Percentiles rank a stretch among this genome's conserved stretches.
phyloP scores from a whole-genome alignment of 2,329 filamentous ascomycete genomes.

The Onygena corvina region DNA sequence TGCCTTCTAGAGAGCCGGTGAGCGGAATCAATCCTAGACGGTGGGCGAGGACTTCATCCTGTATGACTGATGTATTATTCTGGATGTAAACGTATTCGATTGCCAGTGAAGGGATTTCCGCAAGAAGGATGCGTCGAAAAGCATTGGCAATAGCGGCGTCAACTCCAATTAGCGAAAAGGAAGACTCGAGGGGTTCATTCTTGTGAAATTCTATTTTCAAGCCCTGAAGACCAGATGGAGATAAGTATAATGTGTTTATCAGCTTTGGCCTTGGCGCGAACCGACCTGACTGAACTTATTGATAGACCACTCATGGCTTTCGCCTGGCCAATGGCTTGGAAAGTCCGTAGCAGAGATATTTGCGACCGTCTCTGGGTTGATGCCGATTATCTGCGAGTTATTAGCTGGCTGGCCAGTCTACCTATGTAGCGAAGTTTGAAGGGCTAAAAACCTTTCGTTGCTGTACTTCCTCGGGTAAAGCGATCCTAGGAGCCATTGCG shows the following conservation, averaged over 20 bases:
- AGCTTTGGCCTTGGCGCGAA: slow-evolving; percentile 4
- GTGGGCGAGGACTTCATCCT: slow-evolving; percentile 90
- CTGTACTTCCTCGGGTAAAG: slow-evolving; percentile 34
- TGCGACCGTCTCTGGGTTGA: slow-evolving; percentile 82
- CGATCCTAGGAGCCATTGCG: slow-evolving; percentile 33
- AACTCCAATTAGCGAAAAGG: slow-evolving; percentile 83
- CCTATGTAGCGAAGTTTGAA: not conserved
- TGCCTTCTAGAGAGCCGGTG: slow-evolving; percentile 61
- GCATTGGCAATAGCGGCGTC: slow-evolving; percentile 93
- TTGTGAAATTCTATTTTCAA: slow-evolving; percentile 73
- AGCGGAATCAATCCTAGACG: slow-evolving; percentile 84
- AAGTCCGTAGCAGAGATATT: slow-evolving; percentile 85
- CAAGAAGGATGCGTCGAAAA: slow-evolving; percentile 88
- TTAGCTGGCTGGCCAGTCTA: slow-evolving; percentile 12
- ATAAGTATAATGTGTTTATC: slow-evolving; percentile 8
- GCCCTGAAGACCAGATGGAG: slow-evolving; percentile 31
- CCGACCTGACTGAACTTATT: slow-evolving; percentile 54
- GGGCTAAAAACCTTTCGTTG: slow-evolving; percentile 32
- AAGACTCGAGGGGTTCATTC: slow-evolving; percentile 62
- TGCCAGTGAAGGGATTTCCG: slow-evolving; percentile 86
- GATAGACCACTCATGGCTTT: slow-evolving; percentile 70
- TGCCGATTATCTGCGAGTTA: slow-evolving; percentile 56
- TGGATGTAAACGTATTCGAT: slow-evolving; percentile 88
- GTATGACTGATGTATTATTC: slow-evolving; percentile 96
- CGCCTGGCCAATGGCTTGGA: slow-evolving; percentile 78